Evolutionary conservation across 805 yeast genomes (phyloP).

Genomic region (Ogataea neopini): DNA sequence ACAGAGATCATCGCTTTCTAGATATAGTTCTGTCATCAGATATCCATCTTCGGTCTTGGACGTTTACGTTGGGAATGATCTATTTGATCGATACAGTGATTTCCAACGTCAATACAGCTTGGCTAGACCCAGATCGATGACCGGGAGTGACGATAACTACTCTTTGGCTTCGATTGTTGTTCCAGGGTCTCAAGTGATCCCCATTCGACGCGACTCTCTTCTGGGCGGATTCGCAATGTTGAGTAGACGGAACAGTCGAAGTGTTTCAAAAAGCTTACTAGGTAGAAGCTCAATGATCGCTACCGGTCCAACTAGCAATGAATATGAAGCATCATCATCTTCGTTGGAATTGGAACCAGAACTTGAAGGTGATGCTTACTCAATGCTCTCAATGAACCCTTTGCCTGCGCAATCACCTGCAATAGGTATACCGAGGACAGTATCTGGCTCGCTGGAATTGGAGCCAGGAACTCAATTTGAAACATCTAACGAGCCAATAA

Average conservation of each 20-base stretch:
- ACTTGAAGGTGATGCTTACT: constrained; percentile 2
- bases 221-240: constrained; percentile 1
- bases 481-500: background rate
- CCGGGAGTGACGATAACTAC: constrained; percentile 19
- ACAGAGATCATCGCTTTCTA: constrained; percentile 13
- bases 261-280: constrained; percentile 5
- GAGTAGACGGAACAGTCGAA: background rate
- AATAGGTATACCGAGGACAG: background rate
- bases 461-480: background rate
- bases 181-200: constrained; percentile 24
- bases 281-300: constrained; percentile 5
- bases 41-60: constrained; percentile 26
- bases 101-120: constrained; percentile 21
- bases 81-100: constrained; percentile 15
- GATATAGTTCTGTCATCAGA: constrained; percentile 19
- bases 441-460: background rate
- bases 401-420: background rate
- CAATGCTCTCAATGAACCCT: constrained; percentile 3
- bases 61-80: constrained; percentile 24
- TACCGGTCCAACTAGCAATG: background rate
- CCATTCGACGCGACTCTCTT: constrained; percentile 29
- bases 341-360: background rate
- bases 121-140: constrained; percentile 21
- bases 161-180: constrained; percentile 25
- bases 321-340: constrained; percentile 1